phyloP scores from a whole-genome alignment of 106 monocot genomes.

The Acorus calamus region DNA sequence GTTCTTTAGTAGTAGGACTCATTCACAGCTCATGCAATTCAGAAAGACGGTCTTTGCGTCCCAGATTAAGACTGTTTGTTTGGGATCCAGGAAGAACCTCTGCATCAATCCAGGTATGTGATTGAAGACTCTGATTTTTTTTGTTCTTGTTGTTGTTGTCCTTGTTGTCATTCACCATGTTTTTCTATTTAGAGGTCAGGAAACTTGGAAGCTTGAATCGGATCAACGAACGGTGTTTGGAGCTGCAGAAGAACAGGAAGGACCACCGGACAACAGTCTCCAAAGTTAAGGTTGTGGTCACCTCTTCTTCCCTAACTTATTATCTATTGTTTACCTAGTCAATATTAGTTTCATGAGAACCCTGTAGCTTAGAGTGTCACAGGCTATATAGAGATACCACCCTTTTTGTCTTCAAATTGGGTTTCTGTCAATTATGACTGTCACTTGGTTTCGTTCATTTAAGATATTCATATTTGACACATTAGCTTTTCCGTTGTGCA shows the following conservation, averaged over 20 bases:
- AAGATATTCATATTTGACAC: too few relatives aligned
- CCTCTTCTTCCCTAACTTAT: neutral
- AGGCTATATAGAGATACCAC: too few relatives aligned
- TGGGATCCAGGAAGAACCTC: constrained; percentile 80
- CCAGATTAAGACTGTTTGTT: constrained; percentile 53
- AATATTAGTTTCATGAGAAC: too few relatives aligned
- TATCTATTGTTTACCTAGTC: neutral
- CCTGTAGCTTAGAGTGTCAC: too few relatives aligned
- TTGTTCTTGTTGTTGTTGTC: neutral
- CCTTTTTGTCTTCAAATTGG: too few relatives aligned
- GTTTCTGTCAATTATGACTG: too few relatives aligned
- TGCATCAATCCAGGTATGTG: constrained; percentile 76
- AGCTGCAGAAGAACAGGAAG: constrained; percentile 62
- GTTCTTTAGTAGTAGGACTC: constrained; percentile 80
- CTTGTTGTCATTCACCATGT: neutral
- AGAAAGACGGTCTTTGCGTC: constrained; percentile 55
- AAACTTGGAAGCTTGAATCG: constrained; percentile 54
- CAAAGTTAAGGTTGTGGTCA: constrained; percentile 47
- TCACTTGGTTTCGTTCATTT: too few relatives aligned
- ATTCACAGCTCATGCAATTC: constrained; percentile 89
- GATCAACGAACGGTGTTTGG: constrained; percentile 83
- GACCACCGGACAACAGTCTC: constrained; percentile 17
- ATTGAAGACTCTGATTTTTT: neutral
- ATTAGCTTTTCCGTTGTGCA: too few relatives aligned
- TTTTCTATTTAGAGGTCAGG: constrained; percentile 39